These are phyloP conservation scores for Pezizomycotina sp. DNA, from an alignment of 2,329 filamentous ascomycete genomes.

Conservation along the genomic window DNA sequence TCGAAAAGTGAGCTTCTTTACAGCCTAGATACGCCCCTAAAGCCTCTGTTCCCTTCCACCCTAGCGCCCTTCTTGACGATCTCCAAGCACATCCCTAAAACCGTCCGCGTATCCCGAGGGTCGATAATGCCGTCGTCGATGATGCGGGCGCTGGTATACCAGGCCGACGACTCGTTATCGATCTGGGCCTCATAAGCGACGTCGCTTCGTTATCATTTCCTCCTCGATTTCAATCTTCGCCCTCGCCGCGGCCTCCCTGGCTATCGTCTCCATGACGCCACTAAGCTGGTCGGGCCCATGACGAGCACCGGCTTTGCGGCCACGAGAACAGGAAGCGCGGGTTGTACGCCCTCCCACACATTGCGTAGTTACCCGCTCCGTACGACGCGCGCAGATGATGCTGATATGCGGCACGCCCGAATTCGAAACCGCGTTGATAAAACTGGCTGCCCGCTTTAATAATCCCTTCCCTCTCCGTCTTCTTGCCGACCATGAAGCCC, in stretches of 20 bases:
- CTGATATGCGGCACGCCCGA: too few species aligned
- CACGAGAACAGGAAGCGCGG: slow-evolving; percentile 33
- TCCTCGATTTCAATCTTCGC: slow-evolving; percentile 23
- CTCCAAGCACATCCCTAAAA: too few species aligned
- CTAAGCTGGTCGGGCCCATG: slow-evolving; percentile 31
- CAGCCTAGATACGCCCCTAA: too few species aligned
- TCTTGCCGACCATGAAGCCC: slow-evolving; percentile 35
- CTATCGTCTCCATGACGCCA: slow-evolving; percentile 30
- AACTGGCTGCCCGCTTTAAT: slow-evolving; percentile 34
- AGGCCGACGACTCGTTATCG: slow-evolving; percentile 27
- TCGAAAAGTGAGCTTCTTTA: too few species aligned
- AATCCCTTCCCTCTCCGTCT: slow-evolving; percentile 32
- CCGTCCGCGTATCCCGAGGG: slow-evolving; percentile 29
- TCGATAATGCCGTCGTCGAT: slow-evolving; percentile 31
- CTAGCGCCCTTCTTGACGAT: too few species aligned
- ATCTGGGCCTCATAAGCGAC: slow-evolving; percentile 25
- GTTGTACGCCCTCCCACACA: too few species aligned
- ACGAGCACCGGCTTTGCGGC: slow-evolving; percentile 31
- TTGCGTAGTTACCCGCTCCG: too few species aligned
- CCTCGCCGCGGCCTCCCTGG: slow-evolving; percentile 24
- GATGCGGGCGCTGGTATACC: slow-evolving; percentile 27
- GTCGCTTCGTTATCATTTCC: slow-evolving; percentile 24
- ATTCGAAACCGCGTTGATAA: slow-evolving; percentile 36
- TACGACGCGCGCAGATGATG: too few species aligned
- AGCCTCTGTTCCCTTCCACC: too few species aligned